A percentile compares a stretch with the other conserved stretches of the same genome.
These are phyloP conservation scores for Neofusicoccum umdonicola DNA, from an alignment of 2,329 filamentous ascomycete species.

Conservation along the genomic window DNA sequence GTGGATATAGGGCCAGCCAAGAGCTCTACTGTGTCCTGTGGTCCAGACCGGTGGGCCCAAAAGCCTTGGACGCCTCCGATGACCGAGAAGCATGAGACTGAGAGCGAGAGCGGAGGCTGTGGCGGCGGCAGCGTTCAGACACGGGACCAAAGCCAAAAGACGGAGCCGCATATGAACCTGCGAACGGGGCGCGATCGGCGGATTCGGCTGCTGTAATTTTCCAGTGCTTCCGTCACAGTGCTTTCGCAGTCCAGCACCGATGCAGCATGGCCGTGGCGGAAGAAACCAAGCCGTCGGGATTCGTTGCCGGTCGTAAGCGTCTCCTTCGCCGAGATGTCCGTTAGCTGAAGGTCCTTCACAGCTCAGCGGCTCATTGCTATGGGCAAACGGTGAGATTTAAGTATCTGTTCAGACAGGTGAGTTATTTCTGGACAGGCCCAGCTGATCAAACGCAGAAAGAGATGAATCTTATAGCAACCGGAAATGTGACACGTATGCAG, in stretches of 20 bases:
- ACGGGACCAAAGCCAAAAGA: background rate
- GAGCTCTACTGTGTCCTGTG: no score
- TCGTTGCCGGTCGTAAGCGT: background rate
- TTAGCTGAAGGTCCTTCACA: no score
- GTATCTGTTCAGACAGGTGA: background rate
- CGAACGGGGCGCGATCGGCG: background rate
- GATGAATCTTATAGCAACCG: background rate
- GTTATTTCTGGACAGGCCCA: background rate
- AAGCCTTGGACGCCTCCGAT: no score
- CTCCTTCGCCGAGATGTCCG: background rate
- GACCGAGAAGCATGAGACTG: no score
- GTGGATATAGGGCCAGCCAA: no score
- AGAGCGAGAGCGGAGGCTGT: background rate
- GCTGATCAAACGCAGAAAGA: background rate
- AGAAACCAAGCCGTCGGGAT: background rate
- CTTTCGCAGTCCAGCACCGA: no score
- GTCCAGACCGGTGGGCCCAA: no score
- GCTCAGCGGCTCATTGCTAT: no score
- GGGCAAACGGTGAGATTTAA: background rate
- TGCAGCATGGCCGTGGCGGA: background rate
- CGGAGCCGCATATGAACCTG: background rate
- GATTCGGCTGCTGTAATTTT: background rate
- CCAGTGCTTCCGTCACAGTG: no score
- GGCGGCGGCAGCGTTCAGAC: background rate
- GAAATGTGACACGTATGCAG: background rate